Evolutionary conservation across 495 filamentous ascomycete genomes (phyloP).

Genomic region (Podospora didyma): DNA sequence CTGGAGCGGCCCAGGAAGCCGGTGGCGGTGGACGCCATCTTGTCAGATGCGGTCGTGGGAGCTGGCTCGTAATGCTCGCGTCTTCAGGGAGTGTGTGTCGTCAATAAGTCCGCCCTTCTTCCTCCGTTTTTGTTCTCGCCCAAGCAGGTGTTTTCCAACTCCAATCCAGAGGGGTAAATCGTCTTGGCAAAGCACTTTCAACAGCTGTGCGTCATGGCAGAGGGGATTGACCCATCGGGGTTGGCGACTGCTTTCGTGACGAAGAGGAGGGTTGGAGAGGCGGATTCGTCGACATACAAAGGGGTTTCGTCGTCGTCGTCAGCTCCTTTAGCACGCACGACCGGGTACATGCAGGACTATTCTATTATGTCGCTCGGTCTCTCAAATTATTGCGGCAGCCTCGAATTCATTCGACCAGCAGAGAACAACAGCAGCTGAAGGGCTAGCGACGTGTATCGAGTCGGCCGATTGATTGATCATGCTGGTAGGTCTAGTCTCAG

Average conservation of each 20-base stretch:
- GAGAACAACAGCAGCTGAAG: background rate
- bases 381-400: no score
- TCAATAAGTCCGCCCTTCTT: background rate
- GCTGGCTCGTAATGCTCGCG: background rate
- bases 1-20: slow-evolving; percentile 60
- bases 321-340: no score
- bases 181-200: slow-evolving; percentile 9
- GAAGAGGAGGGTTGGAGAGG: background rate
- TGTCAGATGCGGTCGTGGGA: slow-evolving; percentile 9
- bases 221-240: slow-evolving; percentile 7
- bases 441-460: background rate
- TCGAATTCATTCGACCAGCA: no score
- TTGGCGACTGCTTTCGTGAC: background rate
- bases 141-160: no score
- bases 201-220: slow-evolving; percentile 13
- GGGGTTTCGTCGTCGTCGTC: background rate
- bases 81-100: background rate
- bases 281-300: no score
- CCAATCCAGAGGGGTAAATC: slow-evolving; percentile 2
- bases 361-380: no score
- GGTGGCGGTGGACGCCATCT: slow-evolving; percentile 51
- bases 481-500: background rate
- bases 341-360: no score
- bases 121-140: no score
- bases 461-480: background rate